Percentiles rank a stretch among this genome's conserved stretches.
Evolutionary conservation across 1,139 yeast genomes (phyloP).

Genomic region (Hansenula anomala): DNA sequence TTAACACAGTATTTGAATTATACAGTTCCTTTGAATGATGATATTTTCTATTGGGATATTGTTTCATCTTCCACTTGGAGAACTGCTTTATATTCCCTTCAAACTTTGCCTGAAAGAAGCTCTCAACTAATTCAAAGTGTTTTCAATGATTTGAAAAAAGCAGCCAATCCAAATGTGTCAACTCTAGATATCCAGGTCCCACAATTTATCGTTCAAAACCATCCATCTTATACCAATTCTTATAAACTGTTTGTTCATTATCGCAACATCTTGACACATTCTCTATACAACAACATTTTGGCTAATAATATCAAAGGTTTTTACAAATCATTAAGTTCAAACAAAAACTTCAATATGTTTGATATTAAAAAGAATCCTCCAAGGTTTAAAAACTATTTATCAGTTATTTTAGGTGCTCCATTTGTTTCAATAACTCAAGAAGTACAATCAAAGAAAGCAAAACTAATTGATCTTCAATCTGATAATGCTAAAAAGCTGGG

Average conservation of each 20-base stretch:
- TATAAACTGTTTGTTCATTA: constrained; percentile 12
- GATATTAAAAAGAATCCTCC: constrained; percentile 3
- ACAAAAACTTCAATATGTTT: constrained; percentile 5
- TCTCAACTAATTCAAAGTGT: constrained; percentile 13
- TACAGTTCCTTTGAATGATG: constrained; percentile 28
- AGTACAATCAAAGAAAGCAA: constrained; percentile 22
- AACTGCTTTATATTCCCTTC: constrained; percentile 28
- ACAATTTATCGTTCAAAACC: constrained; percentile 5
- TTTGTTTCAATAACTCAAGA: constrained; percentile 26
- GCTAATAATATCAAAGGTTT: constrained; percentile 18
- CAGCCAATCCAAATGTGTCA: constrained; percentile 9
- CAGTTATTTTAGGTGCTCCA: constrained; percentile 31
- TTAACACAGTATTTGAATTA: constrained; percentile 25
- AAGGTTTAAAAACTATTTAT: constrained; percentile 14
- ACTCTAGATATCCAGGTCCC: constrained; percentile 10
- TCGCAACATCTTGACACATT: constrained; percentile 6
- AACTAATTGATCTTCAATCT: constrained; percentile 20
- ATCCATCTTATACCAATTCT: constrained; percentile 9
- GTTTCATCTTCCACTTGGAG: constrained; percentile 24
- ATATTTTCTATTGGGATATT: constrained; percentile 22
- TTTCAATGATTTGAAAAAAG: constrained; percentile 12
- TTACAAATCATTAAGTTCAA: constrained; percentile 13
- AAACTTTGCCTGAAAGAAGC: constrained; percentile 26
- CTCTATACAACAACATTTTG: constrained; percentile 16
- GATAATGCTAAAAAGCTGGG: constrained; percentile 32